Percentiles rank a stretch among this genome's conserved stretches.
Conservation (phyloP, 2,329 filamentous ascomycete species). For the Exophiala xenobiotica region DNA sequence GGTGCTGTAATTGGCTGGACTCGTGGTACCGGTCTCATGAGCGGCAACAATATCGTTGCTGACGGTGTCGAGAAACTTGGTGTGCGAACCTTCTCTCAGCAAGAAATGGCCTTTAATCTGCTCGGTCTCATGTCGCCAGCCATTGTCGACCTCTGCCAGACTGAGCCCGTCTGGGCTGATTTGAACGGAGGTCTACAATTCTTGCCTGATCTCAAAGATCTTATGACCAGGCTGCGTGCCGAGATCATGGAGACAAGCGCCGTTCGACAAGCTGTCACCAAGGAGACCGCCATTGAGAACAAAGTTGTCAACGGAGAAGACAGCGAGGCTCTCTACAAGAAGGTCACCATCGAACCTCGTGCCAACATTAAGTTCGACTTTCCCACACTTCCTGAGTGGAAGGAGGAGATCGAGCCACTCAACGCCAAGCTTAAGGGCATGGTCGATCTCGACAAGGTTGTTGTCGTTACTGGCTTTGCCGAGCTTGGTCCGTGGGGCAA, state of each 20-base stretch:
- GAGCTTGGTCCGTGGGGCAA: constrained; percentile 99
- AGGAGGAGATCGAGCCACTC: constrained; percentile 82
- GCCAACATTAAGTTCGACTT: constrained; percentile 99
- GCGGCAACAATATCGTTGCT: constrained; percentile 94
- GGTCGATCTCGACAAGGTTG: constrained; percentile 97
- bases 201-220: constrained; percentile 89
- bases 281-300: constrained; percentile 95
- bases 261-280: constrained; percentile 86
- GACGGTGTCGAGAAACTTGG: constrained; percentile 96
- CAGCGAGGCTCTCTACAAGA: constrained; percentile 90
- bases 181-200: constrained; percentile 97
- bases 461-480: constrained; percentile 94
- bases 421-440: constrained; percentile 90
- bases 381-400: constrained; percentile 86
- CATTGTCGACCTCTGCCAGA: constrained; percentile 93
- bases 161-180: constrained; percentile 93
- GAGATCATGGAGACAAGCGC: constrained; percentile 95
- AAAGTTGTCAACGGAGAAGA: constrained; percentile 94
- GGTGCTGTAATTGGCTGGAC: constrained; percentile 99
- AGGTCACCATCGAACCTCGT: constrained; percentile 86
- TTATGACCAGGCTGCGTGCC: constrained; percentile 90
- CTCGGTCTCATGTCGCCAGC: constrained; percentile 92
- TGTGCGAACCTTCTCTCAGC: constrained; percentile 96
- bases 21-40: constrained; percentile 96
- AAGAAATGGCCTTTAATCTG: constrained; percentile 99